phyloP scores from a whole-genome alignment of 345 rosid species.

The Hypericum androsaemum region DNA sequence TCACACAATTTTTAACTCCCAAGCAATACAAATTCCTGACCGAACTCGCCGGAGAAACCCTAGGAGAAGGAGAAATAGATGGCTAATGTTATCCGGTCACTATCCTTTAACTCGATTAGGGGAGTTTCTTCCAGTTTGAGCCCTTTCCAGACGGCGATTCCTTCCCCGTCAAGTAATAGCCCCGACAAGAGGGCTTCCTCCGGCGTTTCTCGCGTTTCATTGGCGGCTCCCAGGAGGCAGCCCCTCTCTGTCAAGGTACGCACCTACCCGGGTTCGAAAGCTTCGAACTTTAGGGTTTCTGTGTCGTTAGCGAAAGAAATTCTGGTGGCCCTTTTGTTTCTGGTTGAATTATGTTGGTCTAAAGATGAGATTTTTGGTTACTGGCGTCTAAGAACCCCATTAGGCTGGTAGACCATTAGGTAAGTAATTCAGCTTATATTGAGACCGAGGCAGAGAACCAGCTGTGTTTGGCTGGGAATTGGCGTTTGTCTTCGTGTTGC shows the following conservation, averaged over 20 bases:
- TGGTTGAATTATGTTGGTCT: too few relatives aligned
- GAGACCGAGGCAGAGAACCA: too few relatives aligned
- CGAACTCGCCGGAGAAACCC: too few relatives aligned
- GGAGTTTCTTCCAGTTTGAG: slow-evolving; percentile 33
- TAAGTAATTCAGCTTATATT: too few relatives aligned
- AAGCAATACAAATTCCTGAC: too few relatives aligned
- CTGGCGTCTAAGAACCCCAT: too few relatives aligned
- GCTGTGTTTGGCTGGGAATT: too few relatives aligned
- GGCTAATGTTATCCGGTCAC: slow-evolving; percentile 54
- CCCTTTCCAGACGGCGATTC: slow-evolving; percentile 28
- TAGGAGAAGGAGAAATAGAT: slow-evolving; percentile 24
- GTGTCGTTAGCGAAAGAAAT: not conserved
- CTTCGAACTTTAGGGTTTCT: not conserved
- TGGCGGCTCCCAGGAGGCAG: slow-evolving; percentile 24
- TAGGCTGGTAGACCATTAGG: too few relatives aligned
- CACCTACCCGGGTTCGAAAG: not conserved
- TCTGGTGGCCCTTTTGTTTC: too few relatives aligned
- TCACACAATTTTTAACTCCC: too few relatives aligned
- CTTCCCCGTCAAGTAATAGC: slow-evolving; percentile 7
- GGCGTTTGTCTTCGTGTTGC: too few relatives aligned
- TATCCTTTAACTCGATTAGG: slow-evolving; percentile 32
- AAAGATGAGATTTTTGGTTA: too few relatives aligned
- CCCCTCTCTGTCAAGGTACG: slow-evolving; percentile 39
- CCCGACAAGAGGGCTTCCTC: slow-evolving; percentile 31
- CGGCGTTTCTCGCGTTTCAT: not conserved